Conservation (phyloP, 192 early-diverging fungal species). For the Coemansia sp. region DNA sequence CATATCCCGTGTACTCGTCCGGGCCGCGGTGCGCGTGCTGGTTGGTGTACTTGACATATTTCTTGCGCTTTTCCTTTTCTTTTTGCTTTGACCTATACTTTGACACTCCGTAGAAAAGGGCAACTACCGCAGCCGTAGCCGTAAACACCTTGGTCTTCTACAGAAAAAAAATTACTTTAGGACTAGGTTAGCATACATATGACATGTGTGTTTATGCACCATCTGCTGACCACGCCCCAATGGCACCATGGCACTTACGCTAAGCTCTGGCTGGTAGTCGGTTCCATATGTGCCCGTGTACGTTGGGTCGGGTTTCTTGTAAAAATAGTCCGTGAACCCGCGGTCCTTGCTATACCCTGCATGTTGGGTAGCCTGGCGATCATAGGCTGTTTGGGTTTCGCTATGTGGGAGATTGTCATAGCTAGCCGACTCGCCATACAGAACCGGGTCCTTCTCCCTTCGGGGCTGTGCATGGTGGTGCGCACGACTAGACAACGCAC, state of each 20-base stretch:
- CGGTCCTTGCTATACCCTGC: conserved; percentile 2
- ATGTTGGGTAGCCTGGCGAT: background rate
- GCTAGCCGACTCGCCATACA: conserved; percentile 22
- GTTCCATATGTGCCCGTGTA: conserved; percentile 35
- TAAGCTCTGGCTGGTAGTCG: conserved; percentile 43
- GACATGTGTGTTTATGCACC: background rate
- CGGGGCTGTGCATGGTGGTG: background rate
- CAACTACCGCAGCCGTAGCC: conserved; percentile 15
- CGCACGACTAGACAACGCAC: background rate
- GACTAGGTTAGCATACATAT: background rate
- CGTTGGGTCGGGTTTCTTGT: conserved; percentile 36
- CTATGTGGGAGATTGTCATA: conserved; percentile 13
- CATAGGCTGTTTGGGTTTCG: conserved; percentile 14
- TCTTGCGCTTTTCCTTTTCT: conserved; percentile 16
- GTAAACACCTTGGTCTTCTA: conserved; percentile 35
- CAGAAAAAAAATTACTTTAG: background rate
- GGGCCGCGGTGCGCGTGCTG: conserved; percentile 2
- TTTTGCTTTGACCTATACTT: conserved; percentile 19
- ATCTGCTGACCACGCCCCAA: background rate
- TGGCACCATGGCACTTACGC: conserved; percentile 23
- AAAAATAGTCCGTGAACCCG: conserved; percentile 34
- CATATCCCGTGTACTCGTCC: conserved; percentile 2
- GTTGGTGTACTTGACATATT: conserved; percentile 17
- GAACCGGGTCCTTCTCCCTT: conserved; percentile 5
- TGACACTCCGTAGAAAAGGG: conserved; percentile 11